Percentiles rank a stretch among this genome's conserved stretches.
phyloP scores from a whole-genome alignment of 257 asterid species.

The Petrea volubilis region DNA sequence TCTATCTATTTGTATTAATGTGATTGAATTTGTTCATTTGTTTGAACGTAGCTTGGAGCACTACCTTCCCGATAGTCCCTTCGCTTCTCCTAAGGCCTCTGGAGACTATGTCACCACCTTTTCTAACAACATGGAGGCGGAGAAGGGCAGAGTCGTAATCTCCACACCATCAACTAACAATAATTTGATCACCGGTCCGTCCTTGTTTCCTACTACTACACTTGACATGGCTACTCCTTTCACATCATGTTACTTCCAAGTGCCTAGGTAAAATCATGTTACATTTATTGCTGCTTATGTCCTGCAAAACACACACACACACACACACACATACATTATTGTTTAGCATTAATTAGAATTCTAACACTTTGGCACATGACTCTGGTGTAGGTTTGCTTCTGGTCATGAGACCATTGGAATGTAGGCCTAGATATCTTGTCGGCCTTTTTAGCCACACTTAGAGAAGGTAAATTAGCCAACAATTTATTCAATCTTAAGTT shows the following conservation, averaged over 20 bases:
- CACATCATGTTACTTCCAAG: constrained; percentile 65
- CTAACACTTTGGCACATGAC: constrained; percentile 12
- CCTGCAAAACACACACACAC: too few relatives aligned
- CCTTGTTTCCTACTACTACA: constrained; percentile 39
- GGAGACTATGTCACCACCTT: constrained; percentile 38
- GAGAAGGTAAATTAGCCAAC: constrained; percentile 39
- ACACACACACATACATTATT: too few relatives aligned
- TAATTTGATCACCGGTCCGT: constrained; percentile 43
- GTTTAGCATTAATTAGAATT: constrained; percentile 2
- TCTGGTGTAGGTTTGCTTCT: constrained; percentile 54
- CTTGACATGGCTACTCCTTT: constrained; percentile 54
- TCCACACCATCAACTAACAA: constrained; percentile 34
- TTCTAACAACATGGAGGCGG: constrained; percentile 29
- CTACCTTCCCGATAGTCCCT: constrained; percentile 78
- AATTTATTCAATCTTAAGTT: constrained; percentile 1
- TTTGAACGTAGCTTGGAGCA: constrained; percentile 55
- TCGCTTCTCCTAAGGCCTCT: constrained; percentile 61
- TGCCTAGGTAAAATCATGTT: constrained; percentile 47
- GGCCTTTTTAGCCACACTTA: constrained; percentile 42
- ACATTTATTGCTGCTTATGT: neutral
- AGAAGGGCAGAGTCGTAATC: constrained; percentile 23
- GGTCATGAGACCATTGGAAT: constrained; percentile 77
- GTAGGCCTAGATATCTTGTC: constrained; percentile 46
- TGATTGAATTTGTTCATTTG: neutral
- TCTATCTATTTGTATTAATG: neutral